Evolutionary conservation across 257 asterid genomes (phyloP).

Genomic region (Forsythia suspensa): DNA sequence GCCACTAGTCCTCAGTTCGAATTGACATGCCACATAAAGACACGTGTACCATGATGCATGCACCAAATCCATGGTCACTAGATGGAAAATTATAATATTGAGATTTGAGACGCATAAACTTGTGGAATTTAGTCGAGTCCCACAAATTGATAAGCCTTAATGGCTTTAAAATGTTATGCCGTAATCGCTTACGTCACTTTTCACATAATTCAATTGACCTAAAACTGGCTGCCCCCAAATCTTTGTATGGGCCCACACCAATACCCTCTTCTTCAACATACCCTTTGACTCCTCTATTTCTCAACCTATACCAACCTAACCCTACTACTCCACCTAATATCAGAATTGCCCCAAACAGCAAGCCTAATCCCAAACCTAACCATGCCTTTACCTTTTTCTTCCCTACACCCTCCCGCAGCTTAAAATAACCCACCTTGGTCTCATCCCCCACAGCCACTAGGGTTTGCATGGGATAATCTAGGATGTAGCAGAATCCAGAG

Average conservation of each 20-base stretch:
- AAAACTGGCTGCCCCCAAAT: slow-evolving; percentile 82
- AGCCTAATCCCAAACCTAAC: slow-evolving; percentile 52
- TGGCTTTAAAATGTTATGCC: slow-evolving; percentile 9
- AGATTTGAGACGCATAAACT: background rate
- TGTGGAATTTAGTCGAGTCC: slow-evolving; percentile 12
- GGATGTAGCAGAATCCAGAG: slow-evolving; percentile 86
- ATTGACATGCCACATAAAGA: background rate
- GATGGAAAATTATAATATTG: background rate
- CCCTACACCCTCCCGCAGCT: slow-evolving; percentile 61
- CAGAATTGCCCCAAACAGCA: slow-evolving; percentile 56
- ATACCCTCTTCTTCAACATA: slow-evolving; percentile 53
- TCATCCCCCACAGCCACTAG: slow-evolving; percentile 61
- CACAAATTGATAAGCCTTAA: slow-evolving; percentile 17
- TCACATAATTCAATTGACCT: slow-evolving; percentile 82
- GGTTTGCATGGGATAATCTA: slow-evolving; percentile 66
- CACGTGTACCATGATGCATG: background rate
- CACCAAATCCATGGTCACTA: background rate
- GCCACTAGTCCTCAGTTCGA: background rate
- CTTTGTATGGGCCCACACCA: slow-evolving; percentile 82
- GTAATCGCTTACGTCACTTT: slow-evolving; percentile 72
- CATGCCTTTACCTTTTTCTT: slow-evolving; percentile 41
- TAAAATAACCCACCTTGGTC: slow-evolving; percentile 70
- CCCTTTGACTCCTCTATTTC: slow-evolving; percentile 55
- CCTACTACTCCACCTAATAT: slow-evolving; percentile 51
- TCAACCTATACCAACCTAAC: slow-evolving; percentile 44